These are phyloP conservation scores for Fusarium mangiferae DNA, from an alignment of 2,329 filamentous ascomycete genomes.

Conservation along the genomic window DNA sequence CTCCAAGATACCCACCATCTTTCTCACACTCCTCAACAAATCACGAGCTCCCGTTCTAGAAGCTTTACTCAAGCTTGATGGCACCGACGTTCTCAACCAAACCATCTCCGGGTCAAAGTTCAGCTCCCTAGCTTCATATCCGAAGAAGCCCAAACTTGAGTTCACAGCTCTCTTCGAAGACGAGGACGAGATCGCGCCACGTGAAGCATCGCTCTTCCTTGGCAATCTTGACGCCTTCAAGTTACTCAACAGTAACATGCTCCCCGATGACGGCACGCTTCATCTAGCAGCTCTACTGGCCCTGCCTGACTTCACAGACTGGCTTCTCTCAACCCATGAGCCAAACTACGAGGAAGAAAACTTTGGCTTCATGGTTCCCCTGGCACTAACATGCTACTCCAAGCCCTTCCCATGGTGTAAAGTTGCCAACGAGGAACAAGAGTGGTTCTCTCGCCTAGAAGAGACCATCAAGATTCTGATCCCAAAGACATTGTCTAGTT, in stretches of 20 bases:
- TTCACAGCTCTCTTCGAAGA: slow-evolving; percentile 20
- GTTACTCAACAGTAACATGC: not conserved
- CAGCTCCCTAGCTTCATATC: not conserved
- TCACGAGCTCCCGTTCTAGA: not conserved
- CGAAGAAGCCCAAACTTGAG: slow-evolving; percentile 2
- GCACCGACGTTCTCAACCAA: not conserved
- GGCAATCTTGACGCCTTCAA: slow-evolving; percentile 17
- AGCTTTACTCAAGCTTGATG: not conserved
- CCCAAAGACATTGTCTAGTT: not conserved
- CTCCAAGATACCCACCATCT: slow-evolving; percentile 2
- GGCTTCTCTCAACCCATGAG: slow-evolving; percentile 14
- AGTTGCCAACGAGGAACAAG: slow-evolving; percentile 6
- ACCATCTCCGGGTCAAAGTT: slow-evolving; percentile 22
- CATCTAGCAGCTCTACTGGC: slow-evolving; percentile 19
- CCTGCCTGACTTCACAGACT: not conserved
- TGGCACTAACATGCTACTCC: slow-evolving; percentile 6
- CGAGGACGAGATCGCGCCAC: slow-evolving; percentile 7
- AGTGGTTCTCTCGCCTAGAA: not conserved
- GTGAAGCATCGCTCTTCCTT: slow-evolving; percentile 13
- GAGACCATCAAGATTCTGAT: slow-evolving; percentile 15
- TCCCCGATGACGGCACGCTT: slow-evolving; percentile 1
- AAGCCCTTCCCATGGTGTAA: slow-evolving; percentile 18
- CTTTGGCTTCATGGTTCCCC: slow-evolving; percentile 21
- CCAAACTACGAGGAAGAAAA: slow-evolving; percentile 20
- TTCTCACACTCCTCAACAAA: slow-evolving; percentile 5